Percentiles rank a stretch among this genome's conserved stretches.
Evolutionary conservation across 163 green algal species (phyloP).

Genomic region (Chlorella variabilis): DNA sequence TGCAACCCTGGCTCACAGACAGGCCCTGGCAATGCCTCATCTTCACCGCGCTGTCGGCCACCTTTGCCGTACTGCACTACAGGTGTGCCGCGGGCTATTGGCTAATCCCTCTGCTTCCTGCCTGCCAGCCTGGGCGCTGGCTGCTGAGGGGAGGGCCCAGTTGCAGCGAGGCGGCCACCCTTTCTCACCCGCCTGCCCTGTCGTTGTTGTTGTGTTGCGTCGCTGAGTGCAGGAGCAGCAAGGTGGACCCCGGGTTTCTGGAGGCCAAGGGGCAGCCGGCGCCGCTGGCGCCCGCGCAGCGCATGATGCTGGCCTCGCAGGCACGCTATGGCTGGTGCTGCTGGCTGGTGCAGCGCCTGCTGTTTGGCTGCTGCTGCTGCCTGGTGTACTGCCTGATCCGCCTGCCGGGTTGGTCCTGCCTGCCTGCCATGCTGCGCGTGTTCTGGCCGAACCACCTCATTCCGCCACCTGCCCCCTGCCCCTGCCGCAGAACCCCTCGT

Average conservation of each 20-base stretch:
- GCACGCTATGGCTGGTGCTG: neutral
- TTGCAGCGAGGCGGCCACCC: too few species aligned
- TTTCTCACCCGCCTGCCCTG: too few species aligned
- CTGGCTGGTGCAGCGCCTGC: neutral
- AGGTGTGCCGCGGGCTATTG: neutral
- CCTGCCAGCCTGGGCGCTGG: too few species aligned
- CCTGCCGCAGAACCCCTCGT: constrained; percentile 33
- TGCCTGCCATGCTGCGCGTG: neutral
- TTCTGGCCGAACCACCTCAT: neutral
- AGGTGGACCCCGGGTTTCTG: constrained; percentile 10
- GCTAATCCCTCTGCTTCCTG: neutral
- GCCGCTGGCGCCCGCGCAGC: constrained; percentile 15
- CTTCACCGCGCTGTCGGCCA: neutral
- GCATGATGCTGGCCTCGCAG: constrained; percentile 19
- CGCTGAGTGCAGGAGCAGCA: neutral
- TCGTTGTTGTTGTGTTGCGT: too few species aligned
- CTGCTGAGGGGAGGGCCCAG: too few species aligned
- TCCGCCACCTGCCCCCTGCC: neutral
- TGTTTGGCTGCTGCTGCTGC: neutral
- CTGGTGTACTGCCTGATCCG: neutral
- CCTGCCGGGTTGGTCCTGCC: too few species aligned
- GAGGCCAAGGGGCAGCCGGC: constrained; percentile 4
- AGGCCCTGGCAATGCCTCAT: neutral
- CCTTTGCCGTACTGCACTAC: constrained; percentile 11
- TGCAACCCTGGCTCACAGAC: constrained; percentile 1